Conservation (phyloP, 2,329 filamentous ascomycete species). For the Sporothrix variecibatus region DNA sequence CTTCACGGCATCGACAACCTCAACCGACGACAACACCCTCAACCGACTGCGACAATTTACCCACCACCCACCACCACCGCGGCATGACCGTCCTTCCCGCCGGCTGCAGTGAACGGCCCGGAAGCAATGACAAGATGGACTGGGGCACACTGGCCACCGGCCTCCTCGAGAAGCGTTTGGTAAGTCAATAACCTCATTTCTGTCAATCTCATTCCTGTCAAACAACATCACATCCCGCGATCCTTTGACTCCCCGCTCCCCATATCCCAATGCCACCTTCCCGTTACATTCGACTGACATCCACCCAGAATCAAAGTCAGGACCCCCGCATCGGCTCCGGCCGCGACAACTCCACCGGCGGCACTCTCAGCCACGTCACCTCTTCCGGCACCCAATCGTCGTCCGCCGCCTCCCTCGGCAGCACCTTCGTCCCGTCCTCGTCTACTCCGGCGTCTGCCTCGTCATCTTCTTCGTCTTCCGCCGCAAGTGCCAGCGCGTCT, state of each 20-base stretch:
- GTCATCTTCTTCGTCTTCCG: slow-evolving; percentile 54
- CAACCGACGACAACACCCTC: not conserved
- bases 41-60: not conserved
- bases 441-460: slow-evolving; percentile 53
- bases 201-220: too few relatives aligned
- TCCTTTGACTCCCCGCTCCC: not conserved
- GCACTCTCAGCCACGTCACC: slow-evolving; percentile 42
- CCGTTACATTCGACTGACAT: not conserved
- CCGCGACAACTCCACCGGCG: slow-evolving; percentile 44
- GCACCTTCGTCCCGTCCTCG: slow-evolving; percentile 55
- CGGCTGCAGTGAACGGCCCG: slow-evolving; percentile 14
- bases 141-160: slow-evolving; percentile 24
- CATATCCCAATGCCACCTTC: not conserved
- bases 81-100: slow-evolving; percentile 8
- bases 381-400: slow-evolving; percentile 42
- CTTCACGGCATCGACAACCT: not conserved
- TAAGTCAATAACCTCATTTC: slow-evolving; percentile 20
- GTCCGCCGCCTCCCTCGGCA: slow-evolving; percentile 46
- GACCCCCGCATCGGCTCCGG: slow-evolving; percentile 49
- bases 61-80: not conserved
- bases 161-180: slow-evolving; percentile 24
- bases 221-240: not conserved
- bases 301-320: slow-evolving; percentile 35
- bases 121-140: slow-evolving; percentile 29
- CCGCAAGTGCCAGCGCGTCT: slow-evolving; percentile 53